phyloP scores from a whole-genome alignment of 106 monocot species.

The Dioscorea zingiberensis region DNA sequence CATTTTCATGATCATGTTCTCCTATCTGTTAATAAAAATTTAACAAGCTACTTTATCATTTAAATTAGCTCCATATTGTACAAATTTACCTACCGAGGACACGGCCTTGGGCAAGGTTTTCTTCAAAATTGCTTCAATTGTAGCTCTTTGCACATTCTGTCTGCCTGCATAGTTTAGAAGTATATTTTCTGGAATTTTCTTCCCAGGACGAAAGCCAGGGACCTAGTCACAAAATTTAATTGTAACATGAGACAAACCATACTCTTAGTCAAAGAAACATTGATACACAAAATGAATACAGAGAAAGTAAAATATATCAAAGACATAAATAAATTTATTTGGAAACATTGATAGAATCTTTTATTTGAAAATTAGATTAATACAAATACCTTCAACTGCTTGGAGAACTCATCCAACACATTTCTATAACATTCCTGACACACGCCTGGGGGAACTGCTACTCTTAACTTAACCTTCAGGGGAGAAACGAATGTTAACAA shows the following conservation, averaged over 20 bases:
- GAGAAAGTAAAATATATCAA: not conserved
- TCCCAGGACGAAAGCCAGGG: constrained; percentile 96
- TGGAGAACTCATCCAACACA: constrained; percentile 58
- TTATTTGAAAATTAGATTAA: not conserved
- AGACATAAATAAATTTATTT: not conserved
- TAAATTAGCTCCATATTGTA: not conserved
- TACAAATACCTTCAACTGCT: constrained; percentile 59
- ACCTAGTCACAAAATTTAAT: too few species aligned
- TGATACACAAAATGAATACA: not conserved
- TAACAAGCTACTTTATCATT: too few species aligned
- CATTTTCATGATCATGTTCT: too few species aligned
- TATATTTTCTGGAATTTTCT: constrained; percentile 85
- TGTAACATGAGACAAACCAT: too few species aligned
- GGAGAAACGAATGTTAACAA: not conserved
- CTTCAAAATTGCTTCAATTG: constrained; percentile 89
- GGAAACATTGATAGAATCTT: not conserved
- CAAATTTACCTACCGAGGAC: constrained; percentile 46
- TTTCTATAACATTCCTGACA: constrained; percentile 61
- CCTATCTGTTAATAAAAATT: too few species aligned
- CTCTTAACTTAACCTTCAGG: constrained; percentile 64
- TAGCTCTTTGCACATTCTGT: constrained; percentile 51
- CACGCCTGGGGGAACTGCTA: constrained; percentile 67
- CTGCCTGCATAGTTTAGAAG: constrained; percentile 70
- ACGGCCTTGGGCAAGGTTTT: constrained; percentile 83
- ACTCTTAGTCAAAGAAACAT: not conserved